phyloP scores from a whole-genome alignment of 2,329 filamentous ascomycete genomes.

The Aspergillus candidus region DNA sequence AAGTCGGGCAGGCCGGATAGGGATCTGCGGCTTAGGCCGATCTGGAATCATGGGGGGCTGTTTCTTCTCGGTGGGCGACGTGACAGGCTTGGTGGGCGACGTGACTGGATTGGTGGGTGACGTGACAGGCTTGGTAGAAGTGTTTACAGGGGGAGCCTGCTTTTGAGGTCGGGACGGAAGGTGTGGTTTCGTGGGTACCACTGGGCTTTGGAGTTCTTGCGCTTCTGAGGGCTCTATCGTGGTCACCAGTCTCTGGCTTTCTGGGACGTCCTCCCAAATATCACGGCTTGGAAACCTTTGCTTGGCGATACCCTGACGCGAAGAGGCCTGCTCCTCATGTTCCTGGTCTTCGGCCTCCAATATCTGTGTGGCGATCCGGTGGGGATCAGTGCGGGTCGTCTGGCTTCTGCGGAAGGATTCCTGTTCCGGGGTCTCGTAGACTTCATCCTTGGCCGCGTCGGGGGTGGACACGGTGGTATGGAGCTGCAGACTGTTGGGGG shows the following conservation, averaged over 20 bases:
- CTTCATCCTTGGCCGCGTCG: slow-evolving; percentile 48
- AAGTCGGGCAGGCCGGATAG: slow-evolving; percentile 57
- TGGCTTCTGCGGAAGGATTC: slow-evolving; percentile 41
- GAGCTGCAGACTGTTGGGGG: slow-evolving; percentile 74
- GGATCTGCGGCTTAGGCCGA: slow-evolving; percentile 60
- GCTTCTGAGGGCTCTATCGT: slow-evolving; percentile 53
- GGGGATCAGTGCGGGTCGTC: slow-evolving; percentile 33
- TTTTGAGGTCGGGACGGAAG: slow-evolving; percentile 32
- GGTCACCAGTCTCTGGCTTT: slow-evolving; percentile 72
- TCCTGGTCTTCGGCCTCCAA: slow-evolving; percentile 24
- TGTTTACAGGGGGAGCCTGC: slow-evolving; percentile 25
- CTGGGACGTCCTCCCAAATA: slow-evolving; percentile 90
- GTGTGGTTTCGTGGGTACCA: slow-evolving; percentile 28
- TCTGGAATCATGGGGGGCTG: slow-evolving; percentile 52
- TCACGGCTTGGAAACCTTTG: slow-evolving; percentile 85
- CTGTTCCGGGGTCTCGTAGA: slow-evolving; percentile 45
- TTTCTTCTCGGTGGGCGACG: slow-evolving; percentile 45
- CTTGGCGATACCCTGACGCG: slow-evolving; percentile 49
- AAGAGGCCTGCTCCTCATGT: slow-evolving; percentile 17
- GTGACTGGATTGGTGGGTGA: slow-evolving; percentile 37
- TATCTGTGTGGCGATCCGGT: slow-evolving; percentile 32
- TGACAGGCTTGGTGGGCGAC: slow-evolving; percentile 36
- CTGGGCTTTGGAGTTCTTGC: slow-evolving; percentile 41
- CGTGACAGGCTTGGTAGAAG: slow-evolving; percentile 29
- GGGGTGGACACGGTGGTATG: slow-evolving; percentile 78